phyloP scores from a whole-genome alignment of 108 stramenopile species.

The Cyclotella distinguenda region DNA sequence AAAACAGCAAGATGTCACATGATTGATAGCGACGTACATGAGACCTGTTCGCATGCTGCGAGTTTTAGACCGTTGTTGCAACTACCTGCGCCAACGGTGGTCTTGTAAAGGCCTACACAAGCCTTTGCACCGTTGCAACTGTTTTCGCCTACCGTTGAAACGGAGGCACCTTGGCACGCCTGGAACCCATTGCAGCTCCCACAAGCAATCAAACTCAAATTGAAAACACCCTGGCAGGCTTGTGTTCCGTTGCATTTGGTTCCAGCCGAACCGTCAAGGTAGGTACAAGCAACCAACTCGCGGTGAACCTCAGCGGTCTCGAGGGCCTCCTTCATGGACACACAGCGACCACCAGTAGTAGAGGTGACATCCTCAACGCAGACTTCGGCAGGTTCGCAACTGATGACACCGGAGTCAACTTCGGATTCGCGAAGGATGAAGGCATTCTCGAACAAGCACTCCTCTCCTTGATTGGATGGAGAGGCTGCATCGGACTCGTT shows the following conservation, averaged over 20 bases:
- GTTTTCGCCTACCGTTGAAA: neutral
- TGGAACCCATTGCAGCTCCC: neutral
- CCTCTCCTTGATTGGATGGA: no score
- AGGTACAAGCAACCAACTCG: neutral
- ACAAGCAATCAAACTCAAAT: neutral
- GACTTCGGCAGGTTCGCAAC: neutral
- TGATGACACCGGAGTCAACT: neutral
- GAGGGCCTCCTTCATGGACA: no score
- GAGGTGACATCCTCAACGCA: constrained; percentile 1
- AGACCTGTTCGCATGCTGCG: no score
- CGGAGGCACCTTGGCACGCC: neutral
- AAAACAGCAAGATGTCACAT: no score
- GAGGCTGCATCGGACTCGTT: no score
- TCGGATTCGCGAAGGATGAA: neutral
- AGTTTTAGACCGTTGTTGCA: no score
- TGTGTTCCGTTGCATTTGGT: neutral
- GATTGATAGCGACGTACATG: no score
- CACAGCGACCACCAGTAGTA: neutral
- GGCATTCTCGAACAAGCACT: constrained; percentile 1
- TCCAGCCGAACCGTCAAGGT: neutral
- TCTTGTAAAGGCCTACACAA: no score
- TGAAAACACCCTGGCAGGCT: neutral
- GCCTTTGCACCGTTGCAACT: no score
- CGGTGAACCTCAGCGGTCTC: neutral
- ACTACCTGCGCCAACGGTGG: no score